phyloP scores from a whole-genome alignment of 225 moss, liverwort and hornwort species.

The Physcomitrellopsis africana region DNA sequence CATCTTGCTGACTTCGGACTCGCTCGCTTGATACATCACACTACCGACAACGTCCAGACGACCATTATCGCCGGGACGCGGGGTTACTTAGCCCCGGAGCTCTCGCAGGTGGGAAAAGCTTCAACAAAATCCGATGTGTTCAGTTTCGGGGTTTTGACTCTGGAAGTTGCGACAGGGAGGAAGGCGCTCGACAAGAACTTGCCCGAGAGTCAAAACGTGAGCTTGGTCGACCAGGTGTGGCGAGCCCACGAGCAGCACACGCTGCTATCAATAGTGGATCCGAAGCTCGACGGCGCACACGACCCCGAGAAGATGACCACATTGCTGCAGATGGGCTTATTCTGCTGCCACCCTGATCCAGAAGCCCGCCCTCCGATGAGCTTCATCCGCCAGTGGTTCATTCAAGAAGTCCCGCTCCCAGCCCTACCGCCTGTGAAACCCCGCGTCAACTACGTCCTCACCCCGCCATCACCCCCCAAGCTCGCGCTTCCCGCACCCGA shows the following conservation, averaged over 20 bases:
- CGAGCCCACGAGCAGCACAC: constrained; percentile 56
- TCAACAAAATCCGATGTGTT: constrained; percentile 84
- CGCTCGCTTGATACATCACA: constrained; percentile 80
- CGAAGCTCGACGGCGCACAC: constrained; percentile 49
- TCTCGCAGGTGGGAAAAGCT: constrained; percentile 66
- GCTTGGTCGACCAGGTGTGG: constrained; percentile 85
- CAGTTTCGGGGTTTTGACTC: constrained; percentile 76
- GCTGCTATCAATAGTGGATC: constrained; percentile 57
- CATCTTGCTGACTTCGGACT: constrained; percentile 77
- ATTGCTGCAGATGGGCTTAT: constrained; percentile 65
- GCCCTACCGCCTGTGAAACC: constrained; percentile 52
- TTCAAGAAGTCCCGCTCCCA: constrained; percentile 53
- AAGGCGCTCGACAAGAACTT: constrained; percentile 60
- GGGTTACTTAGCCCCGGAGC: constrained; percentile 85
- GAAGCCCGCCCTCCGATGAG: constrained; percentile 80
- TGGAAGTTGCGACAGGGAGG: constrained; percentile 83
- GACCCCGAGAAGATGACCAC: constrained; percentile 50
- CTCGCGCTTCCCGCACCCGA: constrained; percentile 47
- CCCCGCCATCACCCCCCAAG: constrained; percentile 39
- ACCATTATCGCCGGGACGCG: constrained; percentile 76
- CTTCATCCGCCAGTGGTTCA: constrained; percentile 61
- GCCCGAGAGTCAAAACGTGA: constrained; percentile 51
- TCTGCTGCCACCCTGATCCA: constrained; percentile 89
- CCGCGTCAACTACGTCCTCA: constrained; percentile 51
- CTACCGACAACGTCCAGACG: constrained; percentile 61